A percentile compares a stretch with the other conserved stretches of the same genome.
Evolutionary conservation across 1,139 yeast genomes (phyloP).

Genomic region (Ogataea hybrid): DNA sequence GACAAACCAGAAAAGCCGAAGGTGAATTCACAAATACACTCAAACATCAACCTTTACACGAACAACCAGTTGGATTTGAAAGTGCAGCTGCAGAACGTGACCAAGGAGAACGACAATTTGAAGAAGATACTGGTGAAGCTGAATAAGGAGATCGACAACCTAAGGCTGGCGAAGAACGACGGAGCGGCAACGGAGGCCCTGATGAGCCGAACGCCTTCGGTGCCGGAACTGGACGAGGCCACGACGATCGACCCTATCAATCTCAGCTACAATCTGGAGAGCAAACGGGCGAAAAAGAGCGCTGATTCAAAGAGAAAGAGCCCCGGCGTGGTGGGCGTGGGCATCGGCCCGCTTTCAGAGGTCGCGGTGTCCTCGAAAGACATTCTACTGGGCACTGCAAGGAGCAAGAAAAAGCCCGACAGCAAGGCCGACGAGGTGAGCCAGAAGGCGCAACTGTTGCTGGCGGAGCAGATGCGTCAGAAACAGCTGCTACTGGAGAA

Average conservation of each 20-base stretch:
- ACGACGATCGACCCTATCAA: constrained; percentile 35
- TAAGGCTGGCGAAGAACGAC: constrained; percentile 26
- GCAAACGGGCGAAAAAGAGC: constrained; percentile 26
- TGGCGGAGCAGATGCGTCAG: constrained; percentile 21
- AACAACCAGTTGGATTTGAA: constrained; percentile 32
- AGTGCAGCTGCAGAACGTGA: constrained; percentile 36
- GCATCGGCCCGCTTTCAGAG: constrained; percentile 13
- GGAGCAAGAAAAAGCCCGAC: constrained; percentile 16
- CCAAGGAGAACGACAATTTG: constrained; percentile 39
- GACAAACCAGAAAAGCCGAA: constrained; percentile 14
- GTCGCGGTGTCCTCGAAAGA: constrained; percentile 20
- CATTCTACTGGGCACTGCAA: constrained; percentile 15
- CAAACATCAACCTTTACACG: constrained; percentile 32
- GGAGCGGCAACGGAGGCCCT: constrained; percentile 5
- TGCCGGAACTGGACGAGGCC: constrained; percentile 15
- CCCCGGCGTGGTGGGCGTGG: constrained; percentile 7
- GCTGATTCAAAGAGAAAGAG: constrained; percentile 4
- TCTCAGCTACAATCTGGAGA: constrained; percentile 30
- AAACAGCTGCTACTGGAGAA: constrained; percentile 17
- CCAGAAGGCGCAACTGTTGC: constrained; percentile 18
- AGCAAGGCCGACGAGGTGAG: constrained; percentile 19
- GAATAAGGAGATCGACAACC: constrained; percentile 36
- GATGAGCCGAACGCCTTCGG: constrained; percentile 1
- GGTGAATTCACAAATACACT: constrained; percentile 33
- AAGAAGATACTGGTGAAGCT: constrained; percentile 37